Evolutionary conservation across 2,329 filamentous ascomycete genomes (phyloP), one percentile per base, ranked within the genome.

Genomic region (Ascochyta fabae): DNA sequence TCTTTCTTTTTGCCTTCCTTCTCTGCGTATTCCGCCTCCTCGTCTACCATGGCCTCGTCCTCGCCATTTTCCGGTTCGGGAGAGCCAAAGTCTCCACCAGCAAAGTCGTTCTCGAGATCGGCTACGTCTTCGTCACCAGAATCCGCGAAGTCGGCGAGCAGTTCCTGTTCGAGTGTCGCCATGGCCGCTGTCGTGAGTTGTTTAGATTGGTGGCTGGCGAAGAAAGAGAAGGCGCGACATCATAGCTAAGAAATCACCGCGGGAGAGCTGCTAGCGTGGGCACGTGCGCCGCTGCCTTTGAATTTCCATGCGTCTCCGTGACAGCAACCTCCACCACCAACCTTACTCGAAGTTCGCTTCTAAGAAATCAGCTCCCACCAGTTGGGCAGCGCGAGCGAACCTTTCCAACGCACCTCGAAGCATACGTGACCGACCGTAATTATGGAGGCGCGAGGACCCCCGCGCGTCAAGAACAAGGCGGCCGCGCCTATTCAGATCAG

Each of bases 401-500:
- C 12, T 10, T 33, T 16, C 23, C 6, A 6, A 16, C 3, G 19
- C n/a, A 26, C 16, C 36, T 19, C 35, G 16, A 48, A 27, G 10
- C 26, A 9, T 19, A n/a, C 36, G 23, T 16, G 22, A 34, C 26
- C 41, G 16, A 33, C 58, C 45, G 51, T 66, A 76, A 85, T 60
- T 62, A 97, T 98, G 93, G 94, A 98, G 83, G 86, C 89, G 54
- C 89, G 94, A 62, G 95, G 94, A 68, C 94, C 95, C 55, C 94
- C 95, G 12, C 84, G 92, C 85, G 95, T 99, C 83, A 98, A 98
- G 79, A 98, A 99, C 83, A 99, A 99, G 89, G 92, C 91, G 64
- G 85, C 95, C 1, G 94, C 94, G 79, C 91, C 79, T 39, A 71
- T 79, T 56, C 78, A 98, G 80, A 96, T 99, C 75, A 96, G 91